Conservation (phyloP, 768 basidiomycete genomes). For the Scleroderma citrinum region DNA sequence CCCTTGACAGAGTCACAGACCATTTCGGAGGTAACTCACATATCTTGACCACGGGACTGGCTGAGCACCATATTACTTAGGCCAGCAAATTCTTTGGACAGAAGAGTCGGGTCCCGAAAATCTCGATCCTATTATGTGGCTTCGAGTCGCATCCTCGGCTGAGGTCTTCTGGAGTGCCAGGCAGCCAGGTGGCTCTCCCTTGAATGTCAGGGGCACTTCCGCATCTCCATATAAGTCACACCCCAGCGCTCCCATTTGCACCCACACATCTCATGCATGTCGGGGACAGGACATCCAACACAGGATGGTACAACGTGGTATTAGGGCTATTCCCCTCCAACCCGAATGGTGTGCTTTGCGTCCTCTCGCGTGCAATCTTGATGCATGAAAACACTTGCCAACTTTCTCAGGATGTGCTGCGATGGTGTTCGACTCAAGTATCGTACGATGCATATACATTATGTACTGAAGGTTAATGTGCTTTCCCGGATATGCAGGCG, state of each 20-base stretch:
- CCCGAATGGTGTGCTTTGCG: slow-evolving; percentile 53
- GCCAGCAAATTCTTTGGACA: slow-evolving; percentile 39
- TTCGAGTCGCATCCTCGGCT: slow-evolving; percentile 39
- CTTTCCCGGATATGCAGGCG: slow-evolving; percentile 78
- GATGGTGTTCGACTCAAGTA: too few relatives aligned
- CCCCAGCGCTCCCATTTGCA: background rate
- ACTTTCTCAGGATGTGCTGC: too few relatives aligned
- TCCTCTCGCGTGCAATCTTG: slow-evolving; percentile 39
- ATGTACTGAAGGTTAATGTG: slow-evolving; percentile 82
- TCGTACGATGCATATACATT: slow-evolving; percentile 5
- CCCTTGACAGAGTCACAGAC: slow-evolving; percentile 35
- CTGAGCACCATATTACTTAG: slow-evolving; percentile 12
- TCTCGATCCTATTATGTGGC: slow-evolving; percentile 44
- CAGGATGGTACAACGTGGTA: slow-evolving; percentile 43
- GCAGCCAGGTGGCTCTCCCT: slow-evolving; percentile 29
- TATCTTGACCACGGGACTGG: slow-evolving; percentile 1
- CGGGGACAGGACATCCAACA: slow-evolving; percentile 42
- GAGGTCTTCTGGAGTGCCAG: slow-evolving; percentile 52
- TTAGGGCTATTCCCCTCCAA: slow-evolving; percentile 45
- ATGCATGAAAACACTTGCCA: slow-evolving; percentile 12
- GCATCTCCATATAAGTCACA: slow-evolving; percentile 37
- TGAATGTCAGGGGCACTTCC: slow-evolving; percentile 38
- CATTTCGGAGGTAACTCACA: slow-evolving; percentile 27
- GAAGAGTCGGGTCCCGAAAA: slow-evolving; percentile 42
- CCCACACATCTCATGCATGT: background rate